Conservation (phyloP, 2,329 filamentous ascomycete species). For the Penicillium italicum region DNA sequence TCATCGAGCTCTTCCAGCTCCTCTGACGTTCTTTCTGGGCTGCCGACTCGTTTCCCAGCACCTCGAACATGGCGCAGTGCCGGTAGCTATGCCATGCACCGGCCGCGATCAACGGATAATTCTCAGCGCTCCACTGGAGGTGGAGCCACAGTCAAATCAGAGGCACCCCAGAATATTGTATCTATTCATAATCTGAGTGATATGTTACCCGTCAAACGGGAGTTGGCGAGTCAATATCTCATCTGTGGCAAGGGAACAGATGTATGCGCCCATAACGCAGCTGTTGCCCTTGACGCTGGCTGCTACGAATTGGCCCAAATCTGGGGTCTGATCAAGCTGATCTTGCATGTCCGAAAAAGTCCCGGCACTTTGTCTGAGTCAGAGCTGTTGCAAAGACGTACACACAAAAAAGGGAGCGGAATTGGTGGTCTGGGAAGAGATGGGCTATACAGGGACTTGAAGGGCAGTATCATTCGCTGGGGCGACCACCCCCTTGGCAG, state of each 20-base stretch:
- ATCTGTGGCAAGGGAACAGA: constrained; percentile 80
- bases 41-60: constrained; percentile 49
- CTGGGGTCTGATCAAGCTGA: constrained; percentile 75
- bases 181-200: constrained; percentile 67
- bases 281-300: constrained; percentile 68
- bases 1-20: constrained; percentile 54
- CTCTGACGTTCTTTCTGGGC: constrained; percentile 42
- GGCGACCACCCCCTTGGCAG: constrained; percentile 55
- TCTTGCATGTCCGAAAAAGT: constrained; percentile 73
- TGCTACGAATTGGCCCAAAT: constrained; percentile 70
- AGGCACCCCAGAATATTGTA: constrained; percentile 63
- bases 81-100: constrained; percentile 54
- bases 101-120: constrained; percentile 47
- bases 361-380: constrained; percentile 60
- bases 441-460: constrained; percentile 34
- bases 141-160: constrained; percentile 49
- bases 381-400: constrained; percentile 57
- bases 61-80: constrained; percentile 51
- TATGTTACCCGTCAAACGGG: constrained; percentile 72
- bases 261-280: constrained; percentile 80
- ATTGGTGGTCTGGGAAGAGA: constrained; percentile 31
- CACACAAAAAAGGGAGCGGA: constrained; percentile 31
- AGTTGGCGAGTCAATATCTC: constrained; percentile 73
- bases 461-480: constrained; percentile 52
- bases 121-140: constrained; percentile 55